Base-by-base conservation (phyloP, 2,329 filamentous ascomycete genomes). In the Ilyonectria destructans region DNA sequence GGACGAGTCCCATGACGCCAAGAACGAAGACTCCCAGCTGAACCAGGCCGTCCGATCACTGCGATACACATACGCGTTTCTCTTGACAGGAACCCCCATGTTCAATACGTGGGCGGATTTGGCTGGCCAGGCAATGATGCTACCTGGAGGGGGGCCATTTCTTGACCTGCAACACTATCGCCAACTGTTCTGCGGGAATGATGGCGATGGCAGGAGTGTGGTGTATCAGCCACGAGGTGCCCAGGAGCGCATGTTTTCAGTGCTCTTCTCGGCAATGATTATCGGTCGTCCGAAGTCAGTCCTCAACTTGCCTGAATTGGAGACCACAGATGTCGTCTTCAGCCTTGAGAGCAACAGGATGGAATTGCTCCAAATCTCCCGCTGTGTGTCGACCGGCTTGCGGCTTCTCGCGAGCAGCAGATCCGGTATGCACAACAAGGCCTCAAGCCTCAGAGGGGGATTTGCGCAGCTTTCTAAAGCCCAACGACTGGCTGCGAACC, bases 81-180 rank as follows among this genome's bases (percentile, higher is more conserved):
- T 61, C 19, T 2, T 61, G 23, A 52, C 58, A 3, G 58, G 58
- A 19, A 31, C 58, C 4, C 48, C 12, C 5, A n/a, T 33, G 3
- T 52, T 26, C 21, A 54, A 17, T 10, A 45, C 46, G 1, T 61
- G 33, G 46, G 10, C 15, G 10, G 48, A 61, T 37, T 21, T 61
- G 19, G 35, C 21, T 4, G 35, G 23, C 0, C 17, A 54, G 35
- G 5, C 15, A 6, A 61, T 62, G 52, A n/a, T 40, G 37, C 37
- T 40, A n/a, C 37, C 37, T 15, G 37, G 37, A n/a, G 37, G 9
- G 6, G 37, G 37, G 17, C 37, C 37, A 4, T 40, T 40, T n/a
- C 1, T 40, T 17, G n/a, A 40, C 37, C 10, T 40, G 12, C 3
- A 40, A 6, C 37, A 40, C 37, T 40, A n/a, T 40, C 37, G 37